Percentiles rank a stretch among this genome's conserved stretches.
These are phyloP conservation scores for Helotiales sp. DNA, from an alignment of 2,329 filamentous ascomycete species.

Conservation along the genomic window DNA sequence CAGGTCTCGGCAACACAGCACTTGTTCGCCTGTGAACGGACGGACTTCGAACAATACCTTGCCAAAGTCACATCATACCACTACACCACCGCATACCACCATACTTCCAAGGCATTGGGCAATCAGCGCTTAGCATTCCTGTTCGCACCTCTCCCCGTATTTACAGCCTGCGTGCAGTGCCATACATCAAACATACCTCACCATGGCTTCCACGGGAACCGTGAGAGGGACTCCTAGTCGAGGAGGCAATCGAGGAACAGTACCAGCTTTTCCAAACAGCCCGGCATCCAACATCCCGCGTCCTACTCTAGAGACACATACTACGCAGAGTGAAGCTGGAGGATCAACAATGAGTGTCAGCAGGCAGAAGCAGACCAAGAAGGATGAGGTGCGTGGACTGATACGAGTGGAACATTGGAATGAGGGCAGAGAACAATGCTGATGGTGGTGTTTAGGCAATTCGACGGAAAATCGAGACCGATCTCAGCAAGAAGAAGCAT, in stretches of 20 bases:
- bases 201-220: slow-evolving; percentile 50
- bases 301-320: slow-evolving; percentile 67
- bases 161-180: not conserved
- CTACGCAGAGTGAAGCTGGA: slow-evolving; percentile 55
- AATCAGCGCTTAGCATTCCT: slow-evolving; percentile 31
- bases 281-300: slow-evolving; percentile 73
- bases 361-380: slow-evolving; percentile 93
- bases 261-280: slow-evolving; percentile 64
- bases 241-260: slow-evolving; percentile 60
- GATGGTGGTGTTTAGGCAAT: slow-evolving; percentile 71
- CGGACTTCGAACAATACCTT: not conserved
- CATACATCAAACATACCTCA: slow-evolving; percentile 15
- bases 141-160: slow-evolving; percentile 7
- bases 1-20: not conserved
- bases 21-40: slow-evolving; percentile 1
- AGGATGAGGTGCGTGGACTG: slow-evolving; percentile 80
- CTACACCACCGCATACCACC: not conserved
- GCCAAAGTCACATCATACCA: not conserved
- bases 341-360: slow-evolving; percentile 84
- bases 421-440: slow-evolving; percentile 22
- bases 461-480: slow-evolving; percentile 93
- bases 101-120: slow-evolving; percentile 1
- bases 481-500: slow-evolving; percentile 97
- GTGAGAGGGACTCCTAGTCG: slow-evolving; percentile 73
- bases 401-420: not conserved